Percentiles rank a stretch among this genome's conserved stretches.
phyloP scores from a whole-genome alignment of 306 rosid species.

The Sesbania bispinosa region DNA sequence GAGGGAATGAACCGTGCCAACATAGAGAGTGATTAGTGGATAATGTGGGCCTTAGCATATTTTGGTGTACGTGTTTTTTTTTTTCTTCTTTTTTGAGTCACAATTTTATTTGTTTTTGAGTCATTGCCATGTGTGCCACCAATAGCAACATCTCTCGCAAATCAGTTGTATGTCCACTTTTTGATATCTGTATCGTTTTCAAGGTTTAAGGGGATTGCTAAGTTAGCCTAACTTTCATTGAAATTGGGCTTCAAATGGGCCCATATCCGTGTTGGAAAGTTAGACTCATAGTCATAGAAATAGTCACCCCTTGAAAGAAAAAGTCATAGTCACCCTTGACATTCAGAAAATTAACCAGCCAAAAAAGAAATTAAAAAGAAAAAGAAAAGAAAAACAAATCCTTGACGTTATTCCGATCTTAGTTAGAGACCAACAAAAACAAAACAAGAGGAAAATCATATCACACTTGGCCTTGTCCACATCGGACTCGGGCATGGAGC shows the following conservation, averaged over 20 bases:
- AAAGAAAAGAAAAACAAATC: background rate
- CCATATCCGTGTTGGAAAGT: slow-evolving; percentile 37
- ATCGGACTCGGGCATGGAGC: background rate
- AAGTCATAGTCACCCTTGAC: slow-evolving; percentile 17
- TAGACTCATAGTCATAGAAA: background rate
- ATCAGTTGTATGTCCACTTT: background rate
- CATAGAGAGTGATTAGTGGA: background rate
- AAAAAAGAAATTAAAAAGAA: background rate
- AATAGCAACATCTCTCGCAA: slow-evolving; percentile 14
- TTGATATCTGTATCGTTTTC: slow-evolving; percentile 5
- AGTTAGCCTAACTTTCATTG: slow-evolving; percentile 34
- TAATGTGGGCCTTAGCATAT: slow-evolving; percentile 22
- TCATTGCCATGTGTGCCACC: slow-evolving; percentile 33
- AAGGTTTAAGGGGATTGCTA: slow-evolving; percentile 21
- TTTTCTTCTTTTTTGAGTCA: background rate
- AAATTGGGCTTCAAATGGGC: slow-evolving; percentile 36
- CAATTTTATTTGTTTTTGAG: slow-evolving; percentile 24
- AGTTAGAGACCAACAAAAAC: background rate
- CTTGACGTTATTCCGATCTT: background rate
- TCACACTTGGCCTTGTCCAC: background rate
- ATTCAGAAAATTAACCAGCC: background rate
- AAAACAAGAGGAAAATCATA: background rate
- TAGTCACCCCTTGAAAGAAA: too few species aligned
- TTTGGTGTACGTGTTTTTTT: background rate
- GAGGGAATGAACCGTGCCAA: slow-evolving; percentile 7